Base-by-base conservation (phyloP, 2,329 filamentous ascomycete species). In the Pseudocercospora cruenta region DNA sequence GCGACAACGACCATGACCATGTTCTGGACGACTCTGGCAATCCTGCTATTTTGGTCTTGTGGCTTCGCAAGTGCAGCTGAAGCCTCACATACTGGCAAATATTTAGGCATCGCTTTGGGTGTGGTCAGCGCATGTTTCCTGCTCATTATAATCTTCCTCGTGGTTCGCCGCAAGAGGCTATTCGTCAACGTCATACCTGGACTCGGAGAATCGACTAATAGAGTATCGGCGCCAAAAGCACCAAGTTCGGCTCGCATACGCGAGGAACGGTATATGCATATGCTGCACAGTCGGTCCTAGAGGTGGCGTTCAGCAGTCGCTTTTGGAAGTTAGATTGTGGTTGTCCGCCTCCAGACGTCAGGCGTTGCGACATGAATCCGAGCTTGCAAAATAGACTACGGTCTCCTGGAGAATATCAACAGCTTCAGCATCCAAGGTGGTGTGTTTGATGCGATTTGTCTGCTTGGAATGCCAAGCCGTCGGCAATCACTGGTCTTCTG, bases 131-230 rank as follows among this genome's bases (percentile, higher is more conserved):
- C 33, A 21, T 64, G 62, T 31, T 45, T 47, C 36, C 12, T 64
- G 22, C 33, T 64, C 8, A 33, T 39, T 19, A 12, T 53, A n/a
- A 43, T 64, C 31, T 64, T 64, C 22, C 55, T 64, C 28, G 43
- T 64, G n/a, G 26, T 54, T 19, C 54, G 62, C n/a, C 26, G 31
- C 12, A 64, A 60, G 62, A 43, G 49, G 16, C 43, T 64, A 3
- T 64, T 64, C 43, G 55, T 64, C 39, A 58, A 43, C 19, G 45
- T 64, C 12, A 60, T 60, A 19, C 62, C 62, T 21, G 55, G 62
- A 12, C 43, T 58, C 9, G 54, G 62, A 39, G 62, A 59, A 31
- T 55, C 51, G 51, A 55, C 26, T 10, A 26, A 55, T 8, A 24
- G 51, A 31, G 51, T 55, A 3, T 55, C 51, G 21, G 51, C 51